These are phyloP conservation scores for Gautieria morchelliformis DNA, from an alignment of 768 basidiomycete genomes.

Conservation along the genomic window DNA sequence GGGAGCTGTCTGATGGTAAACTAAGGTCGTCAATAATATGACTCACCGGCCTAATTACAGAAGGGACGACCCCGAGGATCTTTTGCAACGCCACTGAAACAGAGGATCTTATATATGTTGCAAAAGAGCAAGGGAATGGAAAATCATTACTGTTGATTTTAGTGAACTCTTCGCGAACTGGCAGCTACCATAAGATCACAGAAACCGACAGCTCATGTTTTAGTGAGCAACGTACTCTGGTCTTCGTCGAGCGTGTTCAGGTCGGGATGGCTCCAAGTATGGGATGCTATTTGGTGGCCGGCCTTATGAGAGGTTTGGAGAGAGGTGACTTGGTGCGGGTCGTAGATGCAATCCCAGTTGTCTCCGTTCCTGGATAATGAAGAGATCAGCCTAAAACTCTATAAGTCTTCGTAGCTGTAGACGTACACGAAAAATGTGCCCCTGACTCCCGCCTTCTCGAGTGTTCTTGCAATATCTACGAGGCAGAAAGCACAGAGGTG, in stretches of 20 bases:
- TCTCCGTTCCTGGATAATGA: background rate
- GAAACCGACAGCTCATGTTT: background rate
- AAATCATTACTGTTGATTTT: background rate
- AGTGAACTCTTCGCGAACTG: background rate
- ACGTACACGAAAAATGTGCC: slow-evolving; percentile 3
- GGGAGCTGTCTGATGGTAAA: background rate
- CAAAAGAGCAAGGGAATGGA: no score
- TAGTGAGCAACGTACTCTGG: background rate
- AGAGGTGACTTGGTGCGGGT: background rate
- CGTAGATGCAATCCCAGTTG: slow-evolving; percentile 5
- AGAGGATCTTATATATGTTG: no score
- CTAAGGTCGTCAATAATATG: background rate
- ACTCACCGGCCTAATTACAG: slow-evolving; percentile 10
- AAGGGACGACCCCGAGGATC: slow-evolving; percentile 34
- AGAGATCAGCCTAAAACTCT: background rate
- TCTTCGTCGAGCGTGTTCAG: background rate
- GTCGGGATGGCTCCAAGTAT: slow-evolving; percentile 33
- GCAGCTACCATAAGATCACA: background rate
- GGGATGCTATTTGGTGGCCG: slow-evolving; percentile 37
- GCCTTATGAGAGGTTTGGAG: slow-evolving; percentile 8
- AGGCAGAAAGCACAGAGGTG: background rate
- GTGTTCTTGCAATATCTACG: no score
- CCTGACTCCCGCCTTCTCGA: background rate
- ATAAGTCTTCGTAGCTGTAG: background rate
- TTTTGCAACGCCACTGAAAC: slow-evolving; percentile 13